These are phyloP conservation scores for Acer negundo DNA, from an alignment of 345 rosid genomes.

Conservation along the genomic window DNA sequence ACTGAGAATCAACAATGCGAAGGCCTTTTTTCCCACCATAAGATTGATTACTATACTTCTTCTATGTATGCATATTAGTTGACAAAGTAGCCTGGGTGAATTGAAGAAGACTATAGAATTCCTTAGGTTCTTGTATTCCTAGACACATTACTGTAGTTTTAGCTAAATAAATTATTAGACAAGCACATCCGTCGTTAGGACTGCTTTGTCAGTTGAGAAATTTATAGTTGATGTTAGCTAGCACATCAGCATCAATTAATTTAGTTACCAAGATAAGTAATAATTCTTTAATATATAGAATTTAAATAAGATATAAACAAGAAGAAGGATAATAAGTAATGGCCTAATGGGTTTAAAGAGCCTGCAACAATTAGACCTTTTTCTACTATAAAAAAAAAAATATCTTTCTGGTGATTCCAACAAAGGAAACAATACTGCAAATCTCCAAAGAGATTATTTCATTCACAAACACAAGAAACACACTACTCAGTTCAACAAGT, in stretches of 20 bases:
- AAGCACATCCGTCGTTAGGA: constrained; percentile 31
- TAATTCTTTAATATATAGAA: not conserved
- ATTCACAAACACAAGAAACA: not conserved
- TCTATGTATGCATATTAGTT: constrained; percentile 42
- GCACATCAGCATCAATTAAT: constrained; percentile 20
- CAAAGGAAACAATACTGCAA: not conserved
- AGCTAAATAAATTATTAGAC: constrained; percentile 50
- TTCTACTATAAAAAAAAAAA: not conserved
- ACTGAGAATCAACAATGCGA: constrained; percentile 30
- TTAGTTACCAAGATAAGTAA: not conserved
- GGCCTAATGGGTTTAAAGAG: not conserved
- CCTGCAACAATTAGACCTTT: not conserved
- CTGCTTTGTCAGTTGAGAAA: constrained; percentile 23
- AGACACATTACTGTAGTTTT: constrained; percentile 50
- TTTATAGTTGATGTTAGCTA: constrained; percentile 28
- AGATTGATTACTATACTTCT: constrained; percentile 41
- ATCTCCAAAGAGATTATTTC: not conserved
- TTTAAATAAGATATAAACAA: not conserved
- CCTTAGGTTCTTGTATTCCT: constrained; percentile 54
- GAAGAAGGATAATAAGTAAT: no score
- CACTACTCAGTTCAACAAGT: not conserved
- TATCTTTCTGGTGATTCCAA: not conserved
- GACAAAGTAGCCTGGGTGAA: constrained; percentile 36
- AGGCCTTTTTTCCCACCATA: constrained; percentile 32
- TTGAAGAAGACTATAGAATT: constrained; percentile 45